Base-by-base conservation (phyloP, 179 eudicot species). In the Heliamphora pulchella region DNA sequence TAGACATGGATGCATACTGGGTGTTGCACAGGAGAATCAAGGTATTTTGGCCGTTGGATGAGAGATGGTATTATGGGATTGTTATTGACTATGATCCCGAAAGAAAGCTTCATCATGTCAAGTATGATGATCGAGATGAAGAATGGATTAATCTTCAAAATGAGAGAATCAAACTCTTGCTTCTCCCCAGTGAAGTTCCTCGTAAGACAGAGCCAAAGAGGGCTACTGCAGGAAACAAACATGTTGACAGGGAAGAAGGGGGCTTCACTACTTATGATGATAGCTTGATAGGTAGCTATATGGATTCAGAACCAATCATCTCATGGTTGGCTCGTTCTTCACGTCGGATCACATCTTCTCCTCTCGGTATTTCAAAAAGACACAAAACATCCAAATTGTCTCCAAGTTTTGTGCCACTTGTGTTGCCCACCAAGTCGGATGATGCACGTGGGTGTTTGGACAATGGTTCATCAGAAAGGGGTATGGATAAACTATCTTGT, bases 31-130 rank as follows among this genome's bases (percentile, higher is more conserved):
- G 87, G 80, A 94, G 92, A 82, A 94, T 92, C 75, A 94, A 90
- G 86, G 87, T 96, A 2, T 91, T 89, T 82, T 92, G 99, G 99
- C 99, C 99, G 7, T 83, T 92, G 87, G 99, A 96, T 85, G 88
- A 92, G 85, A 87, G 91, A 53, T 96, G 99, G 99, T 94, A 94
- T 81, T 70, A 85, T 84, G 99, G 99, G 64, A 86, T 87, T 79
- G 93, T 96, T 46, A 86, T 68, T 87, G 94, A 82, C 74, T 96
- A 89, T 82, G 87, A 91, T 79, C 84, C 90, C 5, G 89, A 86
- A 78, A 87, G 80, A 80, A 87, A 89, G 77, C 90, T 86, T 74
- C 98, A 96, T 86, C 98, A 89, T 85, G 85, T 96, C 46, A 90
- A 91, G 80, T 96, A 96, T 82, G 97, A 96, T 81, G 99, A 96